A percentile compares a stretch with the other conserved stretches of the same genome.
phyloP scores from a whole-genome alignment of 352 stramenopile species.

The Phytophthora tentaculata region DNA sequence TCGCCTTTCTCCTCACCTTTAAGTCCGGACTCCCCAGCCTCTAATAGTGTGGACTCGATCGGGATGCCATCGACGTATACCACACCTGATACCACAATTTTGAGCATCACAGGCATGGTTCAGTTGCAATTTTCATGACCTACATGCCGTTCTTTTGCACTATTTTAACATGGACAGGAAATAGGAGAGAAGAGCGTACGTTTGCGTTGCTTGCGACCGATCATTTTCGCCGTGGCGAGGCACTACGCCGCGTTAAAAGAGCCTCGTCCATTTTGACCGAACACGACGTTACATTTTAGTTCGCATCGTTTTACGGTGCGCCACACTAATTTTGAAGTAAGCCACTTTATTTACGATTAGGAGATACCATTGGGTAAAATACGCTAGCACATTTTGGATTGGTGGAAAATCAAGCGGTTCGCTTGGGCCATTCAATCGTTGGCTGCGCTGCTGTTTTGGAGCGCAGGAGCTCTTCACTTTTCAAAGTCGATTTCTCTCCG shows the following conservation, averaged over 20 bases:
- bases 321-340: background rate
- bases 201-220: conserved; percentile 57
- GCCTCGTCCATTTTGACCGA: background rate
- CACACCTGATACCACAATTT: conserved; percentile 49
- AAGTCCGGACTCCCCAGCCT: conserved; percentile 51
- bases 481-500: conserved; percentile 83
- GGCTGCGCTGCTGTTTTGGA: conserved; percentile 30
- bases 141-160: background rate
- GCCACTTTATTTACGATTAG: background rate
- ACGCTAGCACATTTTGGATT: conserved; percentile 13
- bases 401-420: conserved; percentile 44
- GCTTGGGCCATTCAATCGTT: conserved; percentile 66
- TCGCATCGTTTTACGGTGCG: background rate
- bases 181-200: conserved; percentile 35
- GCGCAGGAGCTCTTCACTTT: conserved; percentile 49
- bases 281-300: conserved; percentile 58
- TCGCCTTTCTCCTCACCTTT: conserved; percentile 52
- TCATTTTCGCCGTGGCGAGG: conserved; percentile 36
- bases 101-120: background rate
- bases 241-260: conserved; percentile 2
- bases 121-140: conserved; percentile 3
- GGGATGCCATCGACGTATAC: conserved; percentile 80
- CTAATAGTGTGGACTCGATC: conserved; percentile 65
- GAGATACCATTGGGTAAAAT: conserved; percentile 25
- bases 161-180: background rate